Percentiles rank a stretch among this genome's conserved stretches.
Evolutionary conservation across 495 filamentous ascomycete species (phyloP).

Genomic region (Aspergillus indologenus): DNA sequence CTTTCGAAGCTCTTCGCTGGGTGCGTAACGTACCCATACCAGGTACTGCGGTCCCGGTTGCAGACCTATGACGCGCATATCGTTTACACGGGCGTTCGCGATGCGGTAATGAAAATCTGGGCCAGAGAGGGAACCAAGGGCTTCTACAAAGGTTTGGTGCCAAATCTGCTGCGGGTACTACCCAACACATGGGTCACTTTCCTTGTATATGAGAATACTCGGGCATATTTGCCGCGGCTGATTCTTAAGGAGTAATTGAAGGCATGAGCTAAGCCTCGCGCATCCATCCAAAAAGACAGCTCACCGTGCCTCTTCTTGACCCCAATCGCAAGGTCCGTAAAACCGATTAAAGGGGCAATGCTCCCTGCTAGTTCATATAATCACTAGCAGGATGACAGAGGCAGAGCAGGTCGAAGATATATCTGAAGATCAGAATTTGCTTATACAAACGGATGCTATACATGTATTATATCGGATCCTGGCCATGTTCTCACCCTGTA

Average conservation of each 20-base stretch:
- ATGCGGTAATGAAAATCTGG: constrained; percentile 74
- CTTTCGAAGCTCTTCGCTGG: constrained; percentile 86
- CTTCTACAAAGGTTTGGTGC: constrained; percentile 90
- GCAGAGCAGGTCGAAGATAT: not conserved
- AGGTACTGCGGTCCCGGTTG: constrained; percentile 80
- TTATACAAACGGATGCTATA: not conserved
- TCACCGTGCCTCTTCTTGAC: not conserved
- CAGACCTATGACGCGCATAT: constrained; percentile 76
- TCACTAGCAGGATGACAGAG: not conserved
- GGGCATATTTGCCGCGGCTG: constrained; percentile 37
- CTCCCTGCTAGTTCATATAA: not conserved
- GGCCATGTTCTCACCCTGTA: not conserved
- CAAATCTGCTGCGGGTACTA: constrained; percentile 82
- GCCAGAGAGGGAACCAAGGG: constrained; percentile 71
- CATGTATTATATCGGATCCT: not conserved
- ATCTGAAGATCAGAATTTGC: not conserved
- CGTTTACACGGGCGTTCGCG: constrained; percentile 63
- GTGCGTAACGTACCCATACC: constrained; percentile 86
- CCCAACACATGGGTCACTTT: constrained; percentile 98
- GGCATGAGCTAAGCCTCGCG: not conserved
- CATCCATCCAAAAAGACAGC: not conserved
- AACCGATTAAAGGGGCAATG: not conserved
- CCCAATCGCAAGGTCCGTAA: not conserved
- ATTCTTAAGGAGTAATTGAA: constrained; percentile 3
- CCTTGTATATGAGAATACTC: constrained; percentile 93